Conservation (phyloP, 2,329 filamentous ascomycete species). For the Alternaria brassicicola region DNA sequence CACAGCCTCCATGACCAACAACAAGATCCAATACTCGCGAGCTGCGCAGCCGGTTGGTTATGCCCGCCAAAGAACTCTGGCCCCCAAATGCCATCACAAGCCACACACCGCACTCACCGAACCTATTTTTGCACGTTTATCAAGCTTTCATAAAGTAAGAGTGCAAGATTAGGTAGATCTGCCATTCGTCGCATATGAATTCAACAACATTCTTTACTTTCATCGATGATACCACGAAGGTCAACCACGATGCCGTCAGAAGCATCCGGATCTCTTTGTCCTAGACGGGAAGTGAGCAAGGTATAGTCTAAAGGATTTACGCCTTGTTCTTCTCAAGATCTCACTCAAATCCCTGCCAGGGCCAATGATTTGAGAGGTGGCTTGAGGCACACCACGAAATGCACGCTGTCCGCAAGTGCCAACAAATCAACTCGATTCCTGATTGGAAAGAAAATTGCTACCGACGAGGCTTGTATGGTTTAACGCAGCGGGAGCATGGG, state of each 20-base stretch:
- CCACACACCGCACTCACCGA: neutral
- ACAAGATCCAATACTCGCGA: neutral
- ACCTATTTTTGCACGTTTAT: neutral
- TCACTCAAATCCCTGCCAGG: neutral
- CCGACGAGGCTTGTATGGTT: neutral
- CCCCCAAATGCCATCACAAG: neutral
- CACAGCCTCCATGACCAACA: constrained; percentile 1
- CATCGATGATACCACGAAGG: neutral
- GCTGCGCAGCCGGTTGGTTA: neutral
- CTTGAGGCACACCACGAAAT: neutral
- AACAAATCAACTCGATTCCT: neutral
- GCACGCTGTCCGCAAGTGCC: neutral
- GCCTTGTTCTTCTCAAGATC: neutral
- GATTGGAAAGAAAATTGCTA: neutral
- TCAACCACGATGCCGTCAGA: neutral
- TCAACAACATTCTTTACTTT: neutral
- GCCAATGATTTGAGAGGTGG: neutral
- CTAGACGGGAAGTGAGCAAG: neutral
- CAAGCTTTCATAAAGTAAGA: neutral
- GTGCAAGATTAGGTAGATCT: neutral
- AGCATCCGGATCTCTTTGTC: neutral
- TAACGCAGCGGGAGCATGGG: neutral
- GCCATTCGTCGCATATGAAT: neutral
- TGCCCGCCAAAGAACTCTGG: neutral
- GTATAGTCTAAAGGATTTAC: neutral